phyloP scores from a whole-genome alignment of 164 flowering plant genomes.

The Stephania yunnanensis region DNA sequence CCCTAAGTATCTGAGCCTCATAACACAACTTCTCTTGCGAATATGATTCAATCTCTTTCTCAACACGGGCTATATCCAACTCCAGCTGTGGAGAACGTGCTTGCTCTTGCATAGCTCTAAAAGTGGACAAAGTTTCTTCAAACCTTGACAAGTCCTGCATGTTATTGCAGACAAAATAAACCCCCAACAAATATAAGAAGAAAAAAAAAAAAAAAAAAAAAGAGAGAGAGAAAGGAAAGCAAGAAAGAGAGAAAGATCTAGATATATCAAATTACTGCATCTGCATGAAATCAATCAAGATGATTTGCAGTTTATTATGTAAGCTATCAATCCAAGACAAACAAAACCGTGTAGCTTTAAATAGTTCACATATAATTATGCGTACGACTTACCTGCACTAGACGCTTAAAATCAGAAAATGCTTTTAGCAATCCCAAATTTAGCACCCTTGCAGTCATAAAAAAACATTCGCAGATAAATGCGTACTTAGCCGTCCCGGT shows the following conservation, averaged over 20 bases:
- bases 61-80: constrained; percentile 70
- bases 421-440: constrained; percentile 90
- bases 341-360: background rate
- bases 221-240: background rate
- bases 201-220: no score
- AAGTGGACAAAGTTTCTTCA: constrained; percentile 69
- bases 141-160: constrained; percentile 74
- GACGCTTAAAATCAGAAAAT: constrained; percentile 87
- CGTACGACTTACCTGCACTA: constrained; percentile 62
- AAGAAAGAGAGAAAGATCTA: background rate
- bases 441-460: constrained; percentile 95
- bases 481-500: constrained; percentile 45
- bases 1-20: constrained; percentile 93
- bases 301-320: background rate
- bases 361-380: background rate
- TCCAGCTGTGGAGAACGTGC: constrained; percentile 61
- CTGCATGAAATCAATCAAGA: background rate
- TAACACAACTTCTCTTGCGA: constrained; percentile 88
- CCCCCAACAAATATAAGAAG: no score
- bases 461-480: constrained; percentile 96
- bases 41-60: constrained; percentile 70
- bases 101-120: constrained; percentile 63
- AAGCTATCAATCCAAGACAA: background rate
- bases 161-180: background rate
- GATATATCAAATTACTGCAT: background rate